Evolutionary conservation across 2,329 filamentous ascomycete species (phyloP), one percentile per base, ranked within the genome.

Genomic region (Apiospora kogelbergensis): DNA sequence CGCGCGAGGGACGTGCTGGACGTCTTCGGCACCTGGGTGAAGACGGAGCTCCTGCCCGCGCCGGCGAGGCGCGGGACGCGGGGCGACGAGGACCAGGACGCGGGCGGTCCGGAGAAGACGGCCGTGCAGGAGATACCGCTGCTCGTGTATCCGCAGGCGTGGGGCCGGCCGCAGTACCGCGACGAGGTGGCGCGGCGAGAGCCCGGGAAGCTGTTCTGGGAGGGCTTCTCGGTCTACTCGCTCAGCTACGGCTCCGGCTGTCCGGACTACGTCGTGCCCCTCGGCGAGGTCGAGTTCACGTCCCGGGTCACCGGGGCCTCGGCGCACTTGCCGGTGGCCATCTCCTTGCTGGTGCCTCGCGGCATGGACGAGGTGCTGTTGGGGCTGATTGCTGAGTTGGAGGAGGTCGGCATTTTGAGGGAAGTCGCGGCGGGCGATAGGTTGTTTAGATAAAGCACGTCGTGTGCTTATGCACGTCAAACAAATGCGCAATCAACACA

Each of bases 241-340:
- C 66, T 73, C 57, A 73, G 72, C 33, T 72, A 74, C 67, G 69
- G 69, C 44, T 71, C 70, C 6, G 71, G 72, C 17, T 74, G 71
- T 41, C 71, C 72, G 1, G 73, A 74, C 44, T 66, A 45, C 26
- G 64, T 66, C 17, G 5, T 66, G 24, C 64, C 64, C 17, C 22
- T 73, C 6, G 69, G 73, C 7, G 70, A 74, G 24, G 69, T 69
- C 6, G 22, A 44, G 6, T 73, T 72, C 53, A 42, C 33, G 20
- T 72, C 72, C 13, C 69, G 66, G 42, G 40, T 70, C 46, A 73
- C 73, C 1, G 46, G 66, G 4, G 53, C 26, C 3, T 66, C 68
- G 17, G 70, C 70, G n/a, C 66, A 70, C 42, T 60, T 73, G 10
- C 73, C 71, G 1, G 70, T 72, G 4, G 68, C 73, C 2, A 22